These are phyloP conservation scores for Exophiala dermatitidis DNA, from an alignment of 2,329 filamentous ascomycete species.

Conservation along the genomic window DNA sequence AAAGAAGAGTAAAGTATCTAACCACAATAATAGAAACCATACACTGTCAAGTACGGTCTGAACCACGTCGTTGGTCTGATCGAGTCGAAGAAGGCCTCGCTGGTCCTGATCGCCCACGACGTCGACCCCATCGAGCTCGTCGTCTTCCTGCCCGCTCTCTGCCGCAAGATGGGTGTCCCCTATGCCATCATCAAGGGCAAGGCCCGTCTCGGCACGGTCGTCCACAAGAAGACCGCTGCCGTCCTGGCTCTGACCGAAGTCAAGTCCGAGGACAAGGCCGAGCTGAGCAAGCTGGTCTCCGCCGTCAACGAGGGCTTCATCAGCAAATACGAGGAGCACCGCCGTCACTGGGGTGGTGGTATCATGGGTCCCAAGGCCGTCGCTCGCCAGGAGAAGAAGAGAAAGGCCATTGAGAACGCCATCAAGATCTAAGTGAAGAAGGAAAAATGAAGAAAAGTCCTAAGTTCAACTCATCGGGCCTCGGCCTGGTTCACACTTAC, in stretches of 20 bases:
- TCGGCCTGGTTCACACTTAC: neutral
- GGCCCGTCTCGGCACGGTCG: slow-evolving; percentile 95
- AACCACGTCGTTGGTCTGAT: slow-evolving; percentile 98
- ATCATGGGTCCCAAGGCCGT: slow-evolving; percentile 98
- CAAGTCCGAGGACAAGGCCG: slow-evolving; percentile 94
- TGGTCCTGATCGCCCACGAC: slow-evolving; percentile 98
- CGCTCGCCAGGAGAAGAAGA: slow-evolving; percentile 70
- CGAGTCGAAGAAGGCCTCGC: slow-evolving; percentile 99
- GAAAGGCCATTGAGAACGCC: slow-evolving; percentile 86
- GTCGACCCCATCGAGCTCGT: slow-evolving; percentile 99
- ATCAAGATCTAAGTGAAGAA: slow-evolving; percentile 80
- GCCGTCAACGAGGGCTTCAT: slow-evolving; percentile 97
- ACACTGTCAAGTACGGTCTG: slow-evolving; percentile 97
- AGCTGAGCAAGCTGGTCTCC: slow-evolving; percentile 92
- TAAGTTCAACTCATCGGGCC: neutral
- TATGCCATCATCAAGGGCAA: slow-evolving; percentile 99
- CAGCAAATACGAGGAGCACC: slow-evolving; percentile 86
- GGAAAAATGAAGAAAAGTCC: neutral
- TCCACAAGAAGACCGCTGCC: slow-evolving; percentile 99
- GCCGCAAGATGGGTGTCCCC: slow-evolving; percentile 99
- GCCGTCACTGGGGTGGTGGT: slow-evolving; percentile 97
- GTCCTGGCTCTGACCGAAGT: slow-evolving; percentile 95
- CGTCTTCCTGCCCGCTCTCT: slow-evolving; percentile 96
- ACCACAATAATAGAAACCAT: slow-evolving; percentile 62
- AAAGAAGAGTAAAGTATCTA: neutral